Conservation (phyloP, 768 basidiomycete species). For the Serendipita sp. region DNA sequence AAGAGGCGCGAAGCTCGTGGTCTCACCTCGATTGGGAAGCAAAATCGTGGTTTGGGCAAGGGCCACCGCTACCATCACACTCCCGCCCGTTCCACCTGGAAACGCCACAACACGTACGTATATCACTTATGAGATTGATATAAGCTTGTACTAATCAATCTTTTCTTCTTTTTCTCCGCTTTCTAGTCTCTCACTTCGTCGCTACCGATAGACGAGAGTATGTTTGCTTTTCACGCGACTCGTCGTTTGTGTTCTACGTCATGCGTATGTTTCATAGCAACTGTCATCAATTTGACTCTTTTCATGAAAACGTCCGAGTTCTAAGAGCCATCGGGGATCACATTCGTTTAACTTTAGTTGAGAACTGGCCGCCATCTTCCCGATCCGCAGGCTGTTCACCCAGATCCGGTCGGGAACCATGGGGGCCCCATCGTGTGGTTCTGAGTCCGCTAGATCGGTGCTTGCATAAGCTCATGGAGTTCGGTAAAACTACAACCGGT, state of each 20-base stretch:
- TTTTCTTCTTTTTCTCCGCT: background rate
- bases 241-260: background rate
- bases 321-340: no score
- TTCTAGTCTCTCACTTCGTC: slow-evolving; percentile 19
- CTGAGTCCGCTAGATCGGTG: background rate
- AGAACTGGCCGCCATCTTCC: no score
- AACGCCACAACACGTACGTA: slow-evolving; percentile 77
- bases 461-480: background rate
- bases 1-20: slow-evolving; percentile 97
- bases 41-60: slow-evolving; percentile 97
- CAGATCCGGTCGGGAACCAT: background rate
- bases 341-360: no score
- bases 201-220: slow-evolving; percentile 16
- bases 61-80: slow-evolving; percentile 89
- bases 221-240: background rate
- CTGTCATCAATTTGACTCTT: background rate
- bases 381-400: background rate
- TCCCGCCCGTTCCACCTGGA: slow-evolving; percentile 84
- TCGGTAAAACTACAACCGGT: background rate
- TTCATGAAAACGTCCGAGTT: no score
- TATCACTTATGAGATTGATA: background rate
- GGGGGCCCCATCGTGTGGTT: background rate
- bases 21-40: slow-evolving; percentile 90
- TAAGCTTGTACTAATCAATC: background rate
- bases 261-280: background rate